These are phyloP conservation scores for Amanita inopinata DNA, from an alignment of 768 basidiomycete genomes.

Conservation along the genomic window DNA sequence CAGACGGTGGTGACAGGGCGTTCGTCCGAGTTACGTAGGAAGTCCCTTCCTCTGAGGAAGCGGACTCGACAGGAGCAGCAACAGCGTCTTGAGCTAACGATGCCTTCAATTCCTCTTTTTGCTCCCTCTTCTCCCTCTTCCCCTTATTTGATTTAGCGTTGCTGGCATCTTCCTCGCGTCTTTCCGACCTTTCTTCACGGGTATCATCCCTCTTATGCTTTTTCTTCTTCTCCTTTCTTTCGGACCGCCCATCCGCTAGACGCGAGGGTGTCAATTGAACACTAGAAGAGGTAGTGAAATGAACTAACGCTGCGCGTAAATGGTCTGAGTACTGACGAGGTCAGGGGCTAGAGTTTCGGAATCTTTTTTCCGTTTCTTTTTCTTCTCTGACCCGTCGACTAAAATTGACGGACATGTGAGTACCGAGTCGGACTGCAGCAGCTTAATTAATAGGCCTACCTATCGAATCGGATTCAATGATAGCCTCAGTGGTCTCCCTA, in stretches of 20 bases:
- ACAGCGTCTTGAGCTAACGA: constrained; percentile 14
- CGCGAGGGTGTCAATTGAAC: constrained; percentile 6
- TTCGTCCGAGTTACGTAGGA: constrained; percentile 12
- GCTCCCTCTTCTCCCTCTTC: constrained; percentile 36
- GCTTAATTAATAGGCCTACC: neutral
- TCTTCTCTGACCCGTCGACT: constrained; percentile 11
- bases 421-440: neutral
- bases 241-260: constrained; percentile 16
- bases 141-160: constrained; percentile 18
- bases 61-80: constrained; percentile 11
- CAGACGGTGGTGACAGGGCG: constrained; percentile 18
- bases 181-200: constrained; percentile 11
- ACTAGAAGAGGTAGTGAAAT: neutral
- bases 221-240: constrained; percentile 31
- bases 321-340: neutral
- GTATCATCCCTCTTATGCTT: constrained; percentile 31
- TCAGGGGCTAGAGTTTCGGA: neutral
- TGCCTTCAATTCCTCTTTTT: constrained; percentile 22
- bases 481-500: neutral
- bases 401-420: neutral
- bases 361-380: constrained; percentile 15
- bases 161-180: constrained; percentile 3
- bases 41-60: constrained; percentile 7
- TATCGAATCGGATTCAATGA: neutral
- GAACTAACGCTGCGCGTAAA: constrained; percentile 1